These are phyloP conservation scores for Plectosphaerella sp. DNA, from an alignment of 2,329 filamentous ascomycete genomes.

Conservation along the genomic window DNA sequence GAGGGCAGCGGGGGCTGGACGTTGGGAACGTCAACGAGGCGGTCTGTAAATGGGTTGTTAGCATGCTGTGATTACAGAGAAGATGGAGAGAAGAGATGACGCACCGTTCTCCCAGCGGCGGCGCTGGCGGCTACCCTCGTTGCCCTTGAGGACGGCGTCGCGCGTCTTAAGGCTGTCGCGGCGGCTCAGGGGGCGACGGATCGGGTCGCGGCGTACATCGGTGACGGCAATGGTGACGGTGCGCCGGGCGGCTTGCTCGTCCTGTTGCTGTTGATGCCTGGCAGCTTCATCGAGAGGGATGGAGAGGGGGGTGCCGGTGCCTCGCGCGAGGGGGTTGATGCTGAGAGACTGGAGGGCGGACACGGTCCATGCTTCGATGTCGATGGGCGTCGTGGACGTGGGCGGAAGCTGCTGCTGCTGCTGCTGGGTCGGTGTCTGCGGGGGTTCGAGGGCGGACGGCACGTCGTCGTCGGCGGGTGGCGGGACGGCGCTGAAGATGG, in stretches of 20 bases:
- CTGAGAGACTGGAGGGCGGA: constrained; percentile 51
- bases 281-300: constrained; percentile 68
- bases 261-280: background rate
- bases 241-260: constrained; percentile 6
- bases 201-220: constrained; percentile 20
- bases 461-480: constrained; percentile 32
- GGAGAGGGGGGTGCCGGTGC: constrained; percentile 59
- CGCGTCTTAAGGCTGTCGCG: constrained; percentile 57
- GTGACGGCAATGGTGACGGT: constrained; percentile 15
- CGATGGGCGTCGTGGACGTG: constrained; percentile 30
- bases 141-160: constrained; percentile 79
- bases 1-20: constrained; percentile 73
- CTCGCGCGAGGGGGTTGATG: constrained; percentile 51
- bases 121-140: constrained; percentile 81
- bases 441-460: constrained; percentile 12
- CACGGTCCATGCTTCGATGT: constrained; percentile 66
- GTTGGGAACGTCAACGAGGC: constrained; percentile 80
- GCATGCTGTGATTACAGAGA: background rate
- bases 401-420: background rate
- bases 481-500: constrained; percentile 49
- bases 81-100: background rate
- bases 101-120: constrained; percentile 95
- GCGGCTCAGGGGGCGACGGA: constrained; percentile 39
- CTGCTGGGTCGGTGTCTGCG: constrained; percentile 16
- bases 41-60: constrained; percentile 51